Evolutionary conservation across 306 rosid species (phyloP).

Genomic region (Pterocarpus macrocarpus): DNA sequence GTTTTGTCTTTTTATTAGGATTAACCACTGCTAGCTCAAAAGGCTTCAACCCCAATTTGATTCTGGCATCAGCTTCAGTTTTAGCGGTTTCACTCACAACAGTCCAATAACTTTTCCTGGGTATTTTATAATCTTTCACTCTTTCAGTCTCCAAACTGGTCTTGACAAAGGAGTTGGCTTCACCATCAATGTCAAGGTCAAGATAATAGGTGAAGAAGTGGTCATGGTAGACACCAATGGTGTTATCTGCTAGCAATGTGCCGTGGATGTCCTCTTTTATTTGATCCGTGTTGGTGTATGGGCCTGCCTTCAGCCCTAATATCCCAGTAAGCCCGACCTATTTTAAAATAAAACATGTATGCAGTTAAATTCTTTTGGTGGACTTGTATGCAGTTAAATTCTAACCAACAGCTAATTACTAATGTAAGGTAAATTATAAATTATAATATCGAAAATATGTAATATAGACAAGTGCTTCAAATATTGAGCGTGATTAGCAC

Average conservation of each 20-base stretch:
- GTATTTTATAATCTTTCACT: conserved; percentile 35
- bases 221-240: conserved; percentile 65
- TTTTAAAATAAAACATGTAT: background rate
- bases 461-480: too few relatives aligned
- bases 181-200: conserved; percentile 71
- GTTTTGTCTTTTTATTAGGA: conserved; percentile 56
- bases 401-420: too few relatives aligned
- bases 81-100: conserved; percentile 48
- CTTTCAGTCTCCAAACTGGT: conserved; percentile 45
- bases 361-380: too few relatives aligned
- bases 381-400: too few relatives aligned
- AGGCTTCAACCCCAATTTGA: conserved; percentile 53
- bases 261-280: conserved; percentile 59
- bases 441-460: too few relatives aligned
- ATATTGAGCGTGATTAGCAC: too few relatives aligned
- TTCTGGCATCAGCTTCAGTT: conserved; percentile 57
- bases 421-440: too few relatives aligned
- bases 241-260: conserved; percentile 58
- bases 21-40: conserved; percentile 54
- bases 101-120: conserved; percentile 60
- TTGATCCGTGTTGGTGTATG: conserved; percentile 50
- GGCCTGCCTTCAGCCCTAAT: conserved; percentile 47
- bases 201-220: conserved; percentile 63
- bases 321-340: conserved; percentile 67
- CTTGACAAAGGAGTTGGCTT: conserved; percentile 66